Evolutionary conservation across 2,329 filamentous ascomycete species (phyloP).

Genomic region (Cadophora sp.): DNA sequence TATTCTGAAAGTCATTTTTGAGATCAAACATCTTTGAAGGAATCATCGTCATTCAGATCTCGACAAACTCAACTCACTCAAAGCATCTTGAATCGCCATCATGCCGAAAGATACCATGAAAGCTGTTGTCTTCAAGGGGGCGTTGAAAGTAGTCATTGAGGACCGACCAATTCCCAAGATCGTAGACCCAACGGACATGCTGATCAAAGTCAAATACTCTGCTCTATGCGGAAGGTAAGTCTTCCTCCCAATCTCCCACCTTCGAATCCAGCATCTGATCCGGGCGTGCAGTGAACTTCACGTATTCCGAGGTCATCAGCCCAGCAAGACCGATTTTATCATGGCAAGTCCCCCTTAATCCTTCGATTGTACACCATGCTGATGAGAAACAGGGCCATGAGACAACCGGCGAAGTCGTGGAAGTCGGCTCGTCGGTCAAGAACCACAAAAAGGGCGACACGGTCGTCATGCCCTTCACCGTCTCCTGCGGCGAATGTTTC

Average conservation of each 20-base stretch:
- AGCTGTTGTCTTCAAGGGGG: conserved; percentile 84
- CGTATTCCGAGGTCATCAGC: conserved; percentile 82
- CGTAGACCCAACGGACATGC: conserved; percentile 73
- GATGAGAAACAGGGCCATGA: conserved; percentile 71
- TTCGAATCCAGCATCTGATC: neutral
- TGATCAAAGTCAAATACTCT: conserved; percentile 83
- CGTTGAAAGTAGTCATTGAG: conserved; percentile 58
- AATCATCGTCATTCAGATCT: no score
- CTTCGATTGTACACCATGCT: neutral
- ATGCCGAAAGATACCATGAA: conserved; percentile 69
- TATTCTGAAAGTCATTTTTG: no score
- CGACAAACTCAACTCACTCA: no score
- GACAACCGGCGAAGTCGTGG: conserved; percentile 78
- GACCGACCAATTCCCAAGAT: conserved; percentile 80
- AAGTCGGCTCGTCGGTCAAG: conserved; percentile 71
- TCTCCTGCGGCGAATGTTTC: conserved; percentile 78
- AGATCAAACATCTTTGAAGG: no score
- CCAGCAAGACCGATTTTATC: conserved; percentile 66
- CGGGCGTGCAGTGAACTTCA: conserved; percentile 72
- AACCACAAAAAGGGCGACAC: conserved; percentile 75
- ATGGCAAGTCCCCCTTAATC: conserved; percentile 46
- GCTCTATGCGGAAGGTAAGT: conserved; percentile 87
- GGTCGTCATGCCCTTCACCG: conserved; percentile 84
- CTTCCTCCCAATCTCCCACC: neutral
- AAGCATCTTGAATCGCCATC: neutral